phyloP scores from a whole-genome alignment of 2,329 filamentous ascomycete species.

The Cryphonectria naterciae region DNA sequence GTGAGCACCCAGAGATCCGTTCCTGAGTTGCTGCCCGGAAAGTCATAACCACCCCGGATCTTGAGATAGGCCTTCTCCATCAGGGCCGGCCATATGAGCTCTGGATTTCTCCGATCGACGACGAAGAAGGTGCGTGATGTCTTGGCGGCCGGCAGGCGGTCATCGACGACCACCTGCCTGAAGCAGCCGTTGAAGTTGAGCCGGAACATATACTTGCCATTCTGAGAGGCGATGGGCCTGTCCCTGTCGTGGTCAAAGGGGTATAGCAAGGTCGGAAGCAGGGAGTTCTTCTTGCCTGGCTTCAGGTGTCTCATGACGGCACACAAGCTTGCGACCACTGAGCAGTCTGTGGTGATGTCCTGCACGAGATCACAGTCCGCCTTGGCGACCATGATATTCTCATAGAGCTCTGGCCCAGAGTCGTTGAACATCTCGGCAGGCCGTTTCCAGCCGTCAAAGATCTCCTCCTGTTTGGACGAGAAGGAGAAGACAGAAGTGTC shows the following conservation, averaged over 20 bases:
- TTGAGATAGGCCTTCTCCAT: slow-evolving; percentile 97
- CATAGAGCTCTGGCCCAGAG: slow-evolving; percentile 18
- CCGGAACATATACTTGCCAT: slow-evolving; percentile 89
- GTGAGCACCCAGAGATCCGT: slow-evolving; percentile 92
- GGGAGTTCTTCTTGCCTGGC: slow-evolving; percentile 65
- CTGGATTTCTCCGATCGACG: slow-evolving; percentile 79
- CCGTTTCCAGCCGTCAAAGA: slow-evolving; percentile 85
- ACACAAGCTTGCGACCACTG: slow-evolving; percentile 93
- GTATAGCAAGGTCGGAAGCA: slow-evolving; percentile 73
- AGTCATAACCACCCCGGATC: slow-evolving; percentile 93
- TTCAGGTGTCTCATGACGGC: slow-evolving; percentile 73
- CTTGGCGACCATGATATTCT: slow-evolving; percentile 38
- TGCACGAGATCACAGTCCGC: slow-evolving; percentile 82
- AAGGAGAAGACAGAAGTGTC: slow-evolving; percentile 73
- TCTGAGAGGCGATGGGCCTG: slow-evolving; percentile 68
- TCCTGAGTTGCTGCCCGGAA: slow-evolving; percentile 94
- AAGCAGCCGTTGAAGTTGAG: slow-evolving; percentile 96
- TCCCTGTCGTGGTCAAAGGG: slow-evolving; percentile 68
- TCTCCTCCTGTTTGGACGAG: slow-evolving; percentile 72
- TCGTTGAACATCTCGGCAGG: slow-evolving; percentile 68
- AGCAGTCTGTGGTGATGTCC: slow-evolving; percentile 94
- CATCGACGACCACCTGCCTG: slow-evolving; percentile 85
- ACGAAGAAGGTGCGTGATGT: slow-evolving; percentile 81
- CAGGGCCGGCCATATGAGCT: slow-evolving; percentile 87
- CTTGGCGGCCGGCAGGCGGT: slow-evolving; percentile 78